Conservation (phyloP, 495 filamentous ascomycete species). For the Cercophora scortea region DNA sequence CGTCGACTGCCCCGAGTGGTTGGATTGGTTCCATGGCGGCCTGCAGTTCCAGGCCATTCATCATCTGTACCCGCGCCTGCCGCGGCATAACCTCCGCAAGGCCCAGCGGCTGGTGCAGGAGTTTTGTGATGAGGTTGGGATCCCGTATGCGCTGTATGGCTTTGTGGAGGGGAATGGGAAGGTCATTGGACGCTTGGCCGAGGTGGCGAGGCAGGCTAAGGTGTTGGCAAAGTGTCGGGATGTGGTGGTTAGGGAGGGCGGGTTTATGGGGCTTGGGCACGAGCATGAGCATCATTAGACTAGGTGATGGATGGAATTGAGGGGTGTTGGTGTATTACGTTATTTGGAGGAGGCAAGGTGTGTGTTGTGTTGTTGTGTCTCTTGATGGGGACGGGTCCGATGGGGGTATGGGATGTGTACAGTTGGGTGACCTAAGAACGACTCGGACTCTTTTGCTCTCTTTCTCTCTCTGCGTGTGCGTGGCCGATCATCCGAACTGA, state of each 20-base stretch:
- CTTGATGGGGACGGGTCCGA: too few species aligned
- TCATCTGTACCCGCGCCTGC: slow-evolving; percentile 90
- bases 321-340: too few species aligned
- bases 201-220: slow-evolving; percentile 79
- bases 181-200: slow-evolving; percentile 75
- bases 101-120: slow-evolving; percentile 78
- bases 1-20: slow-evolving; percentile 88
- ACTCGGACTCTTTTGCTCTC: too few species aligned
- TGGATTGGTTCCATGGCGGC: slow-evolving; percentile 95
- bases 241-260: slow-evolving; percentile 31
- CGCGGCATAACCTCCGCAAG: slow-evolving; percentile 81
- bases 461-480: too few species aligned
- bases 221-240: slow-evolving; percentile 84
- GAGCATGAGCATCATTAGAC: slow-evolving; percentile 19
- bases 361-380: too few species aligned
- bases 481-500: too few species aligned
- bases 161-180: slow-evolving; percentile 89
- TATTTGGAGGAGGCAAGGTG: too few species aligned
- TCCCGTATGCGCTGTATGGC: slow-evolving; percentile 90
- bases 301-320: background rate
- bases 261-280: slow-evolving; percentile 1
- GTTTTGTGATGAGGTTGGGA: slow-evolving; percentile 84
- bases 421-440: too few species aligned
- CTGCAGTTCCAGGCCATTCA: slow-evolving; percentile 96
- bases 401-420: too few species aligned